These are phyloP conservation scores for Ephemerocybe angulata DNA, from an alignment of 768 basidiomycete genomes.

Conservation along the genomic window DNA sequence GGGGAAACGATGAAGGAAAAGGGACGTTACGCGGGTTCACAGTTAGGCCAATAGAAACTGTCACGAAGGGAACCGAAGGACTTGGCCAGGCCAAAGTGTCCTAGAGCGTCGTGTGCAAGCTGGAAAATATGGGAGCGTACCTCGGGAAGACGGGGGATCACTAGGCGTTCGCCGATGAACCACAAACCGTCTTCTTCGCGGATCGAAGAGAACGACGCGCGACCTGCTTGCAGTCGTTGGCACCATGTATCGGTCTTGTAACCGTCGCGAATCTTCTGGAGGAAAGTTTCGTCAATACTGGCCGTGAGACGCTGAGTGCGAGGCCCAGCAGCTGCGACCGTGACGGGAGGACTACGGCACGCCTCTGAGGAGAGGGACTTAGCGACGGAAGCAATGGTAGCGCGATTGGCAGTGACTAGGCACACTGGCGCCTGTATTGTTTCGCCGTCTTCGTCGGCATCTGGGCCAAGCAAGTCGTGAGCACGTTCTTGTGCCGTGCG, in stretches of 20 bases:
- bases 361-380: no score
- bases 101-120: conserved; percentile 25
- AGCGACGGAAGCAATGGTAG: no score
- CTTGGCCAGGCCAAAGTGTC: conserved; percentile 34
- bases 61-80: conserved; percentile 18
- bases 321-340: no score
- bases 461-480: not conserved
- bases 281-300: no score
- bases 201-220: not conserved
- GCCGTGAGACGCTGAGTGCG: no score
- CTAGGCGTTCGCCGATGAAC: conserved; percentile 19
- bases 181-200: conserved; percentile 15
- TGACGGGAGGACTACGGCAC: no score
- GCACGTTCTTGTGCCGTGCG: not conserved
- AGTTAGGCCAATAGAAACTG: conserved; percentile 30
- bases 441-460: no score
- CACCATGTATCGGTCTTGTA: not conserved
- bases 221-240: not conserved
- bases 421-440: no score
- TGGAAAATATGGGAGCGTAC: conserved; percentile 20
- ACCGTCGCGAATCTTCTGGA: no score
- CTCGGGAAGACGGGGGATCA: conserved; percentile 21
- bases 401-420: no score
- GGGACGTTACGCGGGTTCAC: no score
- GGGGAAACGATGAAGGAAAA: no score